Evolutionary conservation across 768 basidiomycete genomes (phyloP), one percentile per base, ranked within the genome.

Genomic region (Lactarius sanguifluus): DNA sequence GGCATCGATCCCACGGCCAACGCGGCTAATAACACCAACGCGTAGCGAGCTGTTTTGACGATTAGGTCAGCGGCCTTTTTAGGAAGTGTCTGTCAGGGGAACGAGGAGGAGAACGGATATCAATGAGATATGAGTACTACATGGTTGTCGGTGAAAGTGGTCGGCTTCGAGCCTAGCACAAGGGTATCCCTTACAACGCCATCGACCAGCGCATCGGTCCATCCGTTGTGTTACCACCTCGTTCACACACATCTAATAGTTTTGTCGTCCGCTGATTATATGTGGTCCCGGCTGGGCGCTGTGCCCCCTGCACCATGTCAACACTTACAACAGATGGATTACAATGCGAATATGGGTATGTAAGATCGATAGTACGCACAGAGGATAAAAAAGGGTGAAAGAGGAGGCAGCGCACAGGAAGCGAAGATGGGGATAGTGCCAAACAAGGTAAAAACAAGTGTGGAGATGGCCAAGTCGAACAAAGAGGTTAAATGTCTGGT

Each of bases 271-370:
- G 57, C 50, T n/a, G 40, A 64, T 67, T 64, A 67, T 62, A 67
- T 58, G 62, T 34, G 58, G 58, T 54, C 57, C 47, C 18, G 63
- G 32, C 23, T 45, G 61, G 57, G 50, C 50, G 57, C 61, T 50
- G 57, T 50, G 36, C 10, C 57, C 23, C 38, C 45, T n/a, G 57
- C 50, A 15, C 57, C 66, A 59, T 16, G 41, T 61, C 57, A 59
- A 47, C 50, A 34, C 62, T 47, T 67, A 67, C 66, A 67, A 67
- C 62, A 59, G 58, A 61, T 67, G 58, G 43, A 67, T 67, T 63
- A 67, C 40, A 63, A 67, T 67, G 64, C 52, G 66, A 45, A 59
- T 59, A 58, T 67, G 50, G 57, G 52, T 59, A 40, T 40, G 65
- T 62, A 9, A 66, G 60, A 36, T 18, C 52, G 62, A 55, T 59